These are phyloP conservation scores for Glomus cerebriforme DNA, from an alignment of 192 early-diverging fungal genomes.

Conservation along the genomic window DNA sequence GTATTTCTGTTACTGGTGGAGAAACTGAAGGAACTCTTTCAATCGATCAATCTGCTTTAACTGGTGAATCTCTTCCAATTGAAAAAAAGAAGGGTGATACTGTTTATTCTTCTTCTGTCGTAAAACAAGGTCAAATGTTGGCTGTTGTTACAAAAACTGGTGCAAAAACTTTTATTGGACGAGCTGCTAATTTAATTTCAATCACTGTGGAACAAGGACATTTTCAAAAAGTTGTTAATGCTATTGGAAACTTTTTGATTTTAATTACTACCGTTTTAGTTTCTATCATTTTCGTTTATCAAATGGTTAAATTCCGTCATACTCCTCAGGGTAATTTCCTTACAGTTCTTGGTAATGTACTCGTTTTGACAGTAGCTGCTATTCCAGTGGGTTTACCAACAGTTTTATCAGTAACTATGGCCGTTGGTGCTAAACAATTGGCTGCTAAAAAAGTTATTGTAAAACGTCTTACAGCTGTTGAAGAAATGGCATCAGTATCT, in stretches of 20 bases:
- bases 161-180: constrained; percentile 91
- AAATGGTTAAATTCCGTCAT: constrained; percentile 56
- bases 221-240: constrained; percentile 94
- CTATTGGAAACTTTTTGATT: constrained; percentile 92
- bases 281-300: constrained; percentile 77
- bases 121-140: constrained; percentile 95
- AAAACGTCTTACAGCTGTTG: constrained; percentile 92
- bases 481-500: constrained; percentile 91
- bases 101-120: constrained; percentile 90
- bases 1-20: constrained; percentile 77
- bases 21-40: constrained; percentile 74
- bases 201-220: constrained; percentile 93
- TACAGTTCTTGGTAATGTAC: constrained; percentile 60
- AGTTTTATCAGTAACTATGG: constrained; percentile 97
- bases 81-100: constrained; percentile 78
- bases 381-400: constrained; percentile 95
- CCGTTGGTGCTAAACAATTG: constrained; percentile 91
- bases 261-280: constrained; percentile 78
- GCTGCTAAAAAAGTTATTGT: constrained; percentile 93
- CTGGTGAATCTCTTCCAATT: constrained; percentile 92
- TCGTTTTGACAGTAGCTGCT: constrained; percentile 83
- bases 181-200: constrained; percentile 90
- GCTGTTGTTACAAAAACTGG: constrained; percentile 93
- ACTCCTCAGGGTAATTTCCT: constrained; percentile 36
- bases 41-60: constrained; percentile 93